Conservation (phyloP, 2,329 filamentous ascomycete species). For the Venturia carpophila region DNA sequence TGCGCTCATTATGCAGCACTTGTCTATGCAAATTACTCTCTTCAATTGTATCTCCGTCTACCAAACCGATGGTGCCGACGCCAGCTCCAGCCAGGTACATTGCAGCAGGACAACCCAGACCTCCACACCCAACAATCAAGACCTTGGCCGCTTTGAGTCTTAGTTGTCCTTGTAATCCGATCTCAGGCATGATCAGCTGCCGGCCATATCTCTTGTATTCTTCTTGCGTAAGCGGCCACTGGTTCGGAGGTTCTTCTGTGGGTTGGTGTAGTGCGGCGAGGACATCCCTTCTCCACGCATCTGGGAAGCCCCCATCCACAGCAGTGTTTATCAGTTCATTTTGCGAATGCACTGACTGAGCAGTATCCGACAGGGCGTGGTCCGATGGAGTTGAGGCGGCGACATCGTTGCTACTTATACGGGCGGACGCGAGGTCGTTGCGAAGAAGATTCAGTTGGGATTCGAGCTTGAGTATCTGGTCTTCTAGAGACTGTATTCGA, state of each 20-base stretch:
- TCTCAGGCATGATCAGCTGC: constrained; percentile 78
- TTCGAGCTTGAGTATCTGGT: constrained; percentile 13
- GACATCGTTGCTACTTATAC: constrained; percentile 21
- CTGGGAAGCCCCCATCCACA: constrained; percentile 35
- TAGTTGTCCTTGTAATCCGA: constrained; percentile 74
- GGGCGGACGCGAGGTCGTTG: constrained; percentile 9
- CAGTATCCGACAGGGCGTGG: constrained; percentile 21
- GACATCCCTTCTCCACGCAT: constrained; percentile 37
- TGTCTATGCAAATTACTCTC: constrained; percentile 88
- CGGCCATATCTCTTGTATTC: constrained; percentile 85
- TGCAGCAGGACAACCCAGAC: constrained; percentile 84
- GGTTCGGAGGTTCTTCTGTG: constrained; percentile 22
- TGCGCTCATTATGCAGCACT: constrained; percentile 65
- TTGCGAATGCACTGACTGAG: constrained; percentile 15
- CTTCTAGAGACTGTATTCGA: constrained; percentile 15
- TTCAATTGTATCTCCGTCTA: constrained; percentile 85
- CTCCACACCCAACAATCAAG: constrained; percentile 78
- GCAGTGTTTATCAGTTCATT: constrained; percentile 29
- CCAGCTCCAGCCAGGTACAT: constrained; percentile 90
- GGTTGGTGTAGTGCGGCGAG: constrained; percentile 29
- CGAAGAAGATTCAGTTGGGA: constrained; percentile 9
- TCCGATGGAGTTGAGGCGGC: not conserved
- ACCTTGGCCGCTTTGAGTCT: constrained; percentile 62
- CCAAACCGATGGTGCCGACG: constrained; percentile 71
- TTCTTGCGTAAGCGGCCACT: constrained; percentile 61